Evolutionary conservation across 257 asterid genomes (phyloP).

Genomic region (Solanum sejunctum): DNA sequence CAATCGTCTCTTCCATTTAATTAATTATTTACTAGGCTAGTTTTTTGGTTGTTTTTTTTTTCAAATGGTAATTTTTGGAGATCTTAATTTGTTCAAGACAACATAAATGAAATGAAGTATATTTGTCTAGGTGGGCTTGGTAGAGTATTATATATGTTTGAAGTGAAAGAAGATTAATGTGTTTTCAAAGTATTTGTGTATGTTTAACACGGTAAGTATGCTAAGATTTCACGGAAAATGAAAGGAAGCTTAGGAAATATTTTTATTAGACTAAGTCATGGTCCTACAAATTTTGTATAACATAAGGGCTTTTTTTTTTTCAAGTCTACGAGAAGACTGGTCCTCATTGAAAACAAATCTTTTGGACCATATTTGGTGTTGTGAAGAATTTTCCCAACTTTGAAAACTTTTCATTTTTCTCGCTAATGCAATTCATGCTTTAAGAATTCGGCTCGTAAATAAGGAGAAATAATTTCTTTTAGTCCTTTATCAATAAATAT

Average conservation of each 20-base stretch:
- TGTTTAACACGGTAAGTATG: slow-evolving; percentile 34
- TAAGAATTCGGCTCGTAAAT: not conserved
- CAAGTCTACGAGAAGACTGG: slow-evolving; percentile 50
- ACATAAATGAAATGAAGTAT: not conserved
- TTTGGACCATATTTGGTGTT: slow-evolving; percentile 14
- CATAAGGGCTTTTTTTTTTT: not conserved
- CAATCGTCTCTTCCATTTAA: slow-evolving; percentile 41
- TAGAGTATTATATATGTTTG: not conserved
- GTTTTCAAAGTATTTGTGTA: slow-evolving; percentile 34
- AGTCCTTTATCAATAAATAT: not conserved
- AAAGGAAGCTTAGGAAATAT: slow-evolving; percentile 11
- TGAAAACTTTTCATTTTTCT: slow-evolving; percentile 4
- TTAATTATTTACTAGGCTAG: not conserved
- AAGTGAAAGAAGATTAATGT: not conserved
- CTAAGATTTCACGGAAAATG: not conserved
- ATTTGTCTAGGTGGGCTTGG: not conserved
- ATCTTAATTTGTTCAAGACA: not conserved
- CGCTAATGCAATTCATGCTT: not conserved
- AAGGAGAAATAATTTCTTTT: not conserved
- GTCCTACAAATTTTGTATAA: not conserved
- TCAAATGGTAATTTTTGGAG: not conserved
- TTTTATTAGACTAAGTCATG: slow-evolving; percentile 13
- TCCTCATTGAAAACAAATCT: slow-evolving; percentile 36
- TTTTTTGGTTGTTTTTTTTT: fast-evolving
- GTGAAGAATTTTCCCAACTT: slow-evolving; percentile 24